Evolutionary conservation across 2,329 filamentous ascomycete species (phyloP).

Genomic region (Xylariomycetidae sp.): DNA sequence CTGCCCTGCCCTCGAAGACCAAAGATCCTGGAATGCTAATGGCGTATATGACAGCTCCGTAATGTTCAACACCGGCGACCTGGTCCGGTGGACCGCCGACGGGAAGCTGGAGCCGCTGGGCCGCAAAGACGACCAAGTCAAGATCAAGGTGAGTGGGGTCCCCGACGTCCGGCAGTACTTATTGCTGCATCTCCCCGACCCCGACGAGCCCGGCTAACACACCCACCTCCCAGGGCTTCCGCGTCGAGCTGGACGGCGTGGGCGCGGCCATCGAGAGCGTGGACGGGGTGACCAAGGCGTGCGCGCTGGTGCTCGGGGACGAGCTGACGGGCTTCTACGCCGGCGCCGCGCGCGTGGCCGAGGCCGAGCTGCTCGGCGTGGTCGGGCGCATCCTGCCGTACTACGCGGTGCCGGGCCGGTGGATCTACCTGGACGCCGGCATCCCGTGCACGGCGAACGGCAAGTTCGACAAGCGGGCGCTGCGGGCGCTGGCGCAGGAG

Average conservation of each 20-base stretch:
- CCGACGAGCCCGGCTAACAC: too few relatives aligned
- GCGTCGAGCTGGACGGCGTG: slow-evolving; percentile 55
- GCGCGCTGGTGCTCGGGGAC: slow-evolving; percentile 40
- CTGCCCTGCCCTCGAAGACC: not conserved
- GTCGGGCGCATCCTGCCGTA: slow-evolving; percentile 42
- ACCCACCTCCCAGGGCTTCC: slow-evolving; percentile 42
- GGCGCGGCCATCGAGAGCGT: slow-evolving; percentile 42
- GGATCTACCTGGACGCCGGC: slow-evolving; percentile 34
- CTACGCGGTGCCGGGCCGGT: slow-evolving; percentile 45
- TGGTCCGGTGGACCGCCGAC: slow-evolving; percentile 47
- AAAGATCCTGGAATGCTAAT: slow-evolving; percentile 2
- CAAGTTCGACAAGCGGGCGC: slow-evolving; percentile 47
- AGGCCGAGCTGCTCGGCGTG: slow-evolving; percentile 32
- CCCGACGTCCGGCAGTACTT: too few relatives aligned
- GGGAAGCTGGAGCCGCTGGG: slow-evolving; percentile 50
- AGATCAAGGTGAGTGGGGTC: slow-evolving; percentile 44
- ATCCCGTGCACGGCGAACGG: slow-evolving; percentile 50
- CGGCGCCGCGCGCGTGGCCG: slow-evolving; percentile 24
- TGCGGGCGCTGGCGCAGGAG: slow-evolving; percentile 29
- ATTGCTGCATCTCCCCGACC: too few relatives aligned
- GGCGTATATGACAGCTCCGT: slow-evolving; percentile 26
- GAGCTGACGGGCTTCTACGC: slow-evolving; percentile 47
- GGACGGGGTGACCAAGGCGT: slow-evolving; percentile 40
- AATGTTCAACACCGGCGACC: slow-evolving; percentile 58
- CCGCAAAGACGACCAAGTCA: slow-evolving; percentile 55